Evolutionary conservation across 2,329 filamentous ascomycete species (phyloP), one percentile per base, ranked within the genome.

Genomic region (Penicillium sp.): DNA sequence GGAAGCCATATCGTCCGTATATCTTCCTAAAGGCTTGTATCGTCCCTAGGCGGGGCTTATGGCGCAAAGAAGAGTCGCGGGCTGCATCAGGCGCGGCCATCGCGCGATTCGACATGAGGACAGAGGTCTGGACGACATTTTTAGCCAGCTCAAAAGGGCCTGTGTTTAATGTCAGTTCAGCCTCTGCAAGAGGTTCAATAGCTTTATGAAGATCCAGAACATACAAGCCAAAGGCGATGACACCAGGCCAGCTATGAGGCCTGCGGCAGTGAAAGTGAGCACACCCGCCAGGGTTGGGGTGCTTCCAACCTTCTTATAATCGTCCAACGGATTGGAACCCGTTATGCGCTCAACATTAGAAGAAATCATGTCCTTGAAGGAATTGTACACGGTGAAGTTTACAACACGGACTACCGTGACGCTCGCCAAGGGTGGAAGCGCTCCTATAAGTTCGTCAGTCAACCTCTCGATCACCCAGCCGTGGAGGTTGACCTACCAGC

Each of bases 71-170:
- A 18, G 60, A 62, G 46, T 72, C 64, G 16, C 59, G 58, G 27
- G 62, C 60, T 3, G 66, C 69, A 43, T 65, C 65, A 0, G 67
- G 62, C 7, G 67, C 64, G 6, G 69, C 71, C 53, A 67, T 65
- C 30, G 69, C 63, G 28, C 71, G 64, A 33, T 73, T 68, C 8
- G 72, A 68, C 52, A 76, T 71, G 39, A 76, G 59, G 29, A 76
- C 73, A 1, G 74, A 76, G 8, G 74, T 75, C 56, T 76, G 74
- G 13, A 75, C 72, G 4, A 75, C 74, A 49, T 76, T 76, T 57
- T 76, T 76, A 41, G 74, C 70, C 29, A 75, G 59, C 61, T 76
- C 74, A 44, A 76, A 74, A 1, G 74, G 74, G 50, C 73, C 73
- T 75, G 27, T 37, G 40, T 38, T 42, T 3, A 6, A 18, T 3